A percentile compares a stretch with the other conserved stretches of the same genome.
Evolutionary conservation across 2,329 filamentous ascomycete species (phyloP).

Genomic region (Talaromyces sp.): DNA sequence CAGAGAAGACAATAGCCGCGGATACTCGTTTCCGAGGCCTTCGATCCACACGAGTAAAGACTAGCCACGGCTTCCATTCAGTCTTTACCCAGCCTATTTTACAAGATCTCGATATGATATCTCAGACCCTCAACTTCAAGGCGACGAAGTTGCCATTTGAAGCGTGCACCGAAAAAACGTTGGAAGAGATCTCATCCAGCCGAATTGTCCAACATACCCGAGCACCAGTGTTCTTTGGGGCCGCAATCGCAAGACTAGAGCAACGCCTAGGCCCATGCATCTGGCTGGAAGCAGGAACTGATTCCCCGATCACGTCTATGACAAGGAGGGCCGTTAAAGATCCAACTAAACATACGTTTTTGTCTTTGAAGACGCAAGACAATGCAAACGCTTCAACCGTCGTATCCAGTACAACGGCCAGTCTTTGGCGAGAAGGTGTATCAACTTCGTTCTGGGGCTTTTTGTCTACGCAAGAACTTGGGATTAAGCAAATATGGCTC

Average conservation of each 20-base stretch:
- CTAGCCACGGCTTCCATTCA: constrained; percentile 8
- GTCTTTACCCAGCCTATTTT: constrained; percentile 5
- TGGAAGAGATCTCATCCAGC: not conserved
- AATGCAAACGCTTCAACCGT: not conserved
- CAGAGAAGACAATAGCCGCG: constrained; percentile 6
- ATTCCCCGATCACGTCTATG: constrained; percentile 5
- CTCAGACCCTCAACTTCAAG: not conserved
- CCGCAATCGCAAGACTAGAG: constrained; percentile 2
- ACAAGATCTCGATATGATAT: not conserved
- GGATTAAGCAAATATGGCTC: constrained; percentile 8
- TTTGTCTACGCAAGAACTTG: not conserved
- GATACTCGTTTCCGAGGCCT: not conserved
- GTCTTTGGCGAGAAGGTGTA: constrained; percentile 7
- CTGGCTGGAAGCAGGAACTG: constrained; percentile 6
- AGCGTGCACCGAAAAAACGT: not conserved
- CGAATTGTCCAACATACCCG: constrained; percentile 6
- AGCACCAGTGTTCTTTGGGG: constrained; percentile 4
- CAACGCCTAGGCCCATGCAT: constrained; percentile 4
- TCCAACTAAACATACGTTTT: constrained; percentile 1
- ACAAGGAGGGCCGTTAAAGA: constrained; percentile 1
- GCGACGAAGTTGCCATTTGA: not conserved
- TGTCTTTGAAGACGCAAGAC: constrained; percentile 1
- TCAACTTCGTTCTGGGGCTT: constrained; percentile 1
- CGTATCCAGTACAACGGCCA: not conserved
- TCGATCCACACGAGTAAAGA: constrained; percentile 1